Base-by-base conservation (phyloP, 2,329 filamentous ascomycete species). In the Colletotrichum costaricense region DNA sequence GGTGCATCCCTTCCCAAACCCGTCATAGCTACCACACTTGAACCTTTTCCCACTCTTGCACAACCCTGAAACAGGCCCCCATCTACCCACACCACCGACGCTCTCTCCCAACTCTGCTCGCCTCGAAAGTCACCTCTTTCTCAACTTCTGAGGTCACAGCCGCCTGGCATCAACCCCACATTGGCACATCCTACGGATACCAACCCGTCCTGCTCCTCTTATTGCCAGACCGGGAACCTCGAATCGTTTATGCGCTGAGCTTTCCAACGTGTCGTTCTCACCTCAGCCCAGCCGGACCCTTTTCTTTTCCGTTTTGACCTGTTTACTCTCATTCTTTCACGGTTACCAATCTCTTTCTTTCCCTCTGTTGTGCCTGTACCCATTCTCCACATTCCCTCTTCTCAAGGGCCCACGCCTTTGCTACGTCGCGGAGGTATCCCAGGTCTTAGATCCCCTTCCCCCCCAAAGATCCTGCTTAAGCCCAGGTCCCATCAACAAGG, bases 1-100 rank as follows among this genome's bases (percentile, higher is more conserved):
- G 70, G 70, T 64, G 26, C 60, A 70, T 65, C 66, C 70, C 60
- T 69, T 46, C 35, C 28, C 59, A 33, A 69, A 55, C 66, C 54
- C 60, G 60, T 69, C 70, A 73, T 69, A 70, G 66, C 70, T 73
- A 46, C 60, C 60, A 68, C 60, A 69, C 60, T 65, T 69, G 60
- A 63, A 73, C 55, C 54, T 65, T 70, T 73, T 73, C 33, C 14
- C 14, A 56, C 22, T 14, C 46, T 64, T 28, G 28, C 24, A 56
- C 52, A 69, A 69, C 55, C 30, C 70, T 73, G 70, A 73, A 70
- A 73, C 70, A 60, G 59, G 22, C 55, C 63, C 66, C 42, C 42
- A 33, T 69, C 26, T 46, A 70, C 24, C 63, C 55, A 67, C 64
- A 57, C 26, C 49, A n/a, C 63, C 57, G 42, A 63, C 63, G n/a